Percentiles rank a stretch among this genome's conserved stretches.
Conservation (phyloP, 2,329 filamentous ascomycete genomes). For the Conoideocrella luteorostrata region DNA sequence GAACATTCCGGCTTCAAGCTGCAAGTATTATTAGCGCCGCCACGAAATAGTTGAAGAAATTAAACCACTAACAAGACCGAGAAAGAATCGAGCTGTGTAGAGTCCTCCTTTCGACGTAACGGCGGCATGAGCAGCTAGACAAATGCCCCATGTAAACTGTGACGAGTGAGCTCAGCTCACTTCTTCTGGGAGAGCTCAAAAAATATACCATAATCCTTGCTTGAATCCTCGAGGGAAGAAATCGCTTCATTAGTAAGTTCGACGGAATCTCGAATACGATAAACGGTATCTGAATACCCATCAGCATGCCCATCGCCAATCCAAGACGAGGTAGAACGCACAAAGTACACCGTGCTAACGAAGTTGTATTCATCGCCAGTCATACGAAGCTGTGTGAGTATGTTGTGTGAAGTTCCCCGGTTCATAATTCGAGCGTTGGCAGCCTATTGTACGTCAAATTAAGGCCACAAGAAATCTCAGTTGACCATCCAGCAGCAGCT, state of each 20-base stretch:
- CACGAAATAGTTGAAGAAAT: neutral
- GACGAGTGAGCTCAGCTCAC: neutral
- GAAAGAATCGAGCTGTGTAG: constrained; percentile 30
- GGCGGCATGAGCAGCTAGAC: constrained; percentile 26
- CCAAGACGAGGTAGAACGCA: constrained; percentile 13
- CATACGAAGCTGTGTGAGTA: constrained; percentile 33
- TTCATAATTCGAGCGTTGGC: constrained; percentile 39
- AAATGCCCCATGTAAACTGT: constrained; percentile 28
- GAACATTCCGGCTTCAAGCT: constrained; percentile 34
- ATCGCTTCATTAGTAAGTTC: constrained; percentile 31
- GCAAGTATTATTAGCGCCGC: neutral
- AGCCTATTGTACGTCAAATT: constrained; percentile 12
- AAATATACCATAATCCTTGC: constrained; percentile 29
- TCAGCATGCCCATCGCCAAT: neutral
- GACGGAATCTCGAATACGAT: constrained; percentile 34
- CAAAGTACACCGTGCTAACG: constrained; percentile 33
- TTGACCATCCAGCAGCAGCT: neutral
- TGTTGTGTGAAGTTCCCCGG: constrained; percentile 31
- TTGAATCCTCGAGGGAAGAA: constrained; percentile 33
- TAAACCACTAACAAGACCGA: constrained; percentile 17
- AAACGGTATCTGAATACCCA: constrained; percentile 25
- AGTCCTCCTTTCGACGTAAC: constrained; percentile 31
- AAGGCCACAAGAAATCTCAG: too few species aligned
- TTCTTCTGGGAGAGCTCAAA: neutral
- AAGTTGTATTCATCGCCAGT: constrained; percentile 34